Conservation (phyloP, 257 asterid species). For the Solanum sparsipilum region DNA sequence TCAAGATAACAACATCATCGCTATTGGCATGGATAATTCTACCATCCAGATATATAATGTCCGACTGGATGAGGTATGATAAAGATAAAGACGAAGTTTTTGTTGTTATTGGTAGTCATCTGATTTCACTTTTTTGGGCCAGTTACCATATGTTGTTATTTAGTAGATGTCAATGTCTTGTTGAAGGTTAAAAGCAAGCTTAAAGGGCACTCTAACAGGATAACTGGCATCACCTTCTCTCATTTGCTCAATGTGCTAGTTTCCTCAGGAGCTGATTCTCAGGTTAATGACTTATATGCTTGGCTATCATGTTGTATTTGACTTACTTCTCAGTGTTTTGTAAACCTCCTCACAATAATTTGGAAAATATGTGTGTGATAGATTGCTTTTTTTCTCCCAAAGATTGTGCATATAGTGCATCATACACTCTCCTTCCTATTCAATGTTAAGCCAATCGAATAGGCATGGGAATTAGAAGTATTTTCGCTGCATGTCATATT, state of each 20-base stretch:
- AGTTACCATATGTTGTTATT: neutral
- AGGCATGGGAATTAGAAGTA: neutral
- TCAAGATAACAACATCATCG: conserved; percentile 46
- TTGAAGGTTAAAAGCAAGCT: conserved; percentile 46
- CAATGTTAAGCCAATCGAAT: neutral
- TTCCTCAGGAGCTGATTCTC: conserved; percentile 48
- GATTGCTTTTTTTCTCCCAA: neutral
- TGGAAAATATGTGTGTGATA: neutral
- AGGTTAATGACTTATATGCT: conserved; percentile 14
- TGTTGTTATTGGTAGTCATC: neutral
- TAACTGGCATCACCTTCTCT: conserved; percentile 41
- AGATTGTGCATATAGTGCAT: neutral
- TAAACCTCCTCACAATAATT: neutral
- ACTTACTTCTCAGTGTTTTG: neutral
- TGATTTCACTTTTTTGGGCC: neutral
- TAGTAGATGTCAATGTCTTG: neutral
- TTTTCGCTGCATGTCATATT: neutral
- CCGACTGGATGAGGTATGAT: conserved; percentile 40
- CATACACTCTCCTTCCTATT: neutral
- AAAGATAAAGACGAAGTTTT: neutral
- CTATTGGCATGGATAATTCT: conserved; percentile 56
- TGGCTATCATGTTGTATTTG: neutral
- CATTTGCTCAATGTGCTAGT: conserved; percentile 29
- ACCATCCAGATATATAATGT: conserved; percentile 45
- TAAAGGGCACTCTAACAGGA: conserved; percentile 33